These are phyloP conservation scores for Hepatocystis sp. DNA, from an alignment of 169 alveolate genomes.

Conservation along the genomic window DNA sequence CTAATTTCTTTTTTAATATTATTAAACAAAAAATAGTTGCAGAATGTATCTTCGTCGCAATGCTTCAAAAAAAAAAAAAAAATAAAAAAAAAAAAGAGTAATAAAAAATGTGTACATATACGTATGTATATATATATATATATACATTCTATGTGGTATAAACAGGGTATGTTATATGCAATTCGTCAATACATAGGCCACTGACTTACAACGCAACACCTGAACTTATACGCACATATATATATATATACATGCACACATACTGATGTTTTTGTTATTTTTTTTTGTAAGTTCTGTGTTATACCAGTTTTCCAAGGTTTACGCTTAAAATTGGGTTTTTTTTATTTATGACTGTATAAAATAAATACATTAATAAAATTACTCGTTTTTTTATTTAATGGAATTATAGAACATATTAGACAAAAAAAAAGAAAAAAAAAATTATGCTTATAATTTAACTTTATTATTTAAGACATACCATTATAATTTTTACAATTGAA, in stretches of 20 bases:
- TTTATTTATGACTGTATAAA: constrained; percentile 23
- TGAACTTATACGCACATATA: not conserved
- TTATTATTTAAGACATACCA: constrained; percentile 13
- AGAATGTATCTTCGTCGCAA: constrained; percentile 70
- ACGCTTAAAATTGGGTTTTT: constrained; percentile 5
- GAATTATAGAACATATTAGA: not conserved
- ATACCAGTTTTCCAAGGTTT: constrained; percentile 54
- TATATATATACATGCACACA: not conserved
- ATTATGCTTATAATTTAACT: not conserved
- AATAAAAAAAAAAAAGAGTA: constrained; percentile 2
- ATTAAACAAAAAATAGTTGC: constrained; percentile 42
- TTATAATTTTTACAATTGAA: constrained; percentile 56
- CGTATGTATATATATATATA: not conserved
- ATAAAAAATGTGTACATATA: too few species aligned
- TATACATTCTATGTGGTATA: not conserved
- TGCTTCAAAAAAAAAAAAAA: not conserved
- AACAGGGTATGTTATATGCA: not conserved
- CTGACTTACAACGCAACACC: not conserved
- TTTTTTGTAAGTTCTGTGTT: too few species aligned
- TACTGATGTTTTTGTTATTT: not conserved
- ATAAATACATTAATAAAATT: not conserved
- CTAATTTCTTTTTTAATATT: constrained; percentile 44
- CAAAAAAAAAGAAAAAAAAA: not conserved
- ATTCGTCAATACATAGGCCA: not conserved
- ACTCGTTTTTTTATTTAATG: not conserved